Conservation (phyloP, 2,329 filamentous ascomycete genomes). For the Alternaria brassicae region DNA sequence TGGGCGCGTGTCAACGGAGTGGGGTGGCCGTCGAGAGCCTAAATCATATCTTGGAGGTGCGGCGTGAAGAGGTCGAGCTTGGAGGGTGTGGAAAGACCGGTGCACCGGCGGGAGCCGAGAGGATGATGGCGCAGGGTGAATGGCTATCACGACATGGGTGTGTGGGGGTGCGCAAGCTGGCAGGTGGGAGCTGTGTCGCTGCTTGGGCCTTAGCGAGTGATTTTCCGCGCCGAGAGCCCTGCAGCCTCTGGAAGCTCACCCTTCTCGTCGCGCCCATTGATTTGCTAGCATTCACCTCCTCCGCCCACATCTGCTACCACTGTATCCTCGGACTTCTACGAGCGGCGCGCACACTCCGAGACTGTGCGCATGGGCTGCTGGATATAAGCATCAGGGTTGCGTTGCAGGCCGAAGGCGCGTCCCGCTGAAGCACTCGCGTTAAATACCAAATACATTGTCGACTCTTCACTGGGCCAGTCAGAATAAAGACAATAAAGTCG, state of each 20-base stretch:
- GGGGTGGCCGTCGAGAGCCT: constrained; percentile 24
- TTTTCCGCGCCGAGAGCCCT: constrained; percentile 29
- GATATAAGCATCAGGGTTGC: constrained; percentile 28
- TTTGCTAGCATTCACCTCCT: constrained; percentile 20
- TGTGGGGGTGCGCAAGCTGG: constrained; percentile 32
- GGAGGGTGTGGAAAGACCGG: constrained; percentile 9
- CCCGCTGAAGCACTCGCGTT: constrained; percentile 32
- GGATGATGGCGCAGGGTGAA: constrained; percentile 28
- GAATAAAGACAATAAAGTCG: constrained; percentile 37
- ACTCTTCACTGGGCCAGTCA: constrained; percentile 25
- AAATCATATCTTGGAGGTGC: constrained; percentile 39
- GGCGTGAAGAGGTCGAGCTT: constrained; percentile 4
- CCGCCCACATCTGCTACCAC: constrained; percentile 18
- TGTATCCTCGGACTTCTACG: constrained; percentile 18
- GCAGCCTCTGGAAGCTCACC: constrained; percentile 15
- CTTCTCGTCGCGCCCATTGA: constrained; percentile 16
- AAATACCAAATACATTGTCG: constrained; percentile 21
- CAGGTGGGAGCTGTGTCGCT: constrained; percentile 24
- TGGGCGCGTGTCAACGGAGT: constrained; percentile 36
- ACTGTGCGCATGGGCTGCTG: constrained; percentile 39
- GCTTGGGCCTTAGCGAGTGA: constrained; percentile 21
- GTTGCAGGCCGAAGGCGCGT: constrained; percentile 43
- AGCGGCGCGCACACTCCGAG: constrained; percentile 23
- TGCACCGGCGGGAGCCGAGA: constrained; percentile 24
- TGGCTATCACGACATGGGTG: constrained; percentile 37